Evolutionary conservation across 1,284 basidiomycete species (phyloP).

Genomic region (Tylopilus sp.): DNA sequence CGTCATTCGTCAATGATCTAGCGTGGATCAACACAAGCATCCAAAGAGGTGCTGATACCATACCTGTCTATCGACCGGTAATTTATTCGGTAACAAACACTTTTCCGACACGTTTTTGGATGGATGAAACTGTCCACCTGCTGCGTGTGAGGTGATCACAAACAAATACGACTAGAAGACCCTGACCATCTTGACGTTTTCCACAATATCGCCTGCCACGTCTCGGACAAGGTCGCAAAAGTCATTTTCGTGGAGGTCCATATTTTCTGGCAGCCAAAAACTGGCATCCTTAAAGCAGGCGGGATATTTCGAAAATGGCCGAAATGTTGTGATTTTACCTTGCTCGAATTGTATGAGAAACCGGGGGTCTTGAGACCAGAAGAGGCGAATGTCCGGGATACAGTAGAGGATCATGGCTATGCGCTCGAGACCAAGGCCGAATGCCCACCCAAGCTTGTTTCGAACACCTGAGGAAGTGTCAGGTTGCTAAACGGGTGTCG

Average conservation of each 20-base stretch:
- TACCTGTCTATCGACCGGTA: constrained; percentile 97
- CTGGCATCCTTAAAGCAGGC: constrained; percentile 87
- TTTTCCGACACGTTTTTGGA: constrained; percentile 80
- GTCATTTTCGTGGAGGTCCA: constrained; percentile 86
- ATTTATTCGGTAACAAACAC: constrained; percentile 88
- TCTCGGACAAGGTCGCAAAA: constrained; percentile 95
- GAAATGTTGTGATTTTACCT: constrained; percentile 77
- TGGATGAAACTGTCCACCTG: constrained; percentile 93
- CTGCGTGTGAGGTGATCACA: constrained; percentile 10
- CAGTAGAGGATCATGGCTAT: constrained; percentile 98
- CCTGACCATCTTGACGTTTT: constrained; percentile 82
- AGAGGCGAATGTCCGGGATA: constrained; percentile 98
- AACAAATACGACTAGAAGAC: background rate
- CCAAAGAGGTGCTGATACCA: background rate
- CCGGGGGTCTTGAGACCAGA: constrained; percentile 90
- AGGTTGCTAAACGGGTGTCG: background rate
- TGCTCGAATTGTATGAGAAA: constrained; percentile 85
- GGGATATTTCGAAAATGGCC: constrained; percentile 88
- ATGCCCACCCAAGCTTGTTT: constrained; percentile 94
- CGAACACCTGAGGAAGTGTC: constrained; percentile 54
- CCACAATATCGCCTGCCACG: constrained; percentile 86
- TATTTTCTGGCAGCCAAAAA: constrained; percentile 74
- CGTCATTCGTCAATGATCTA: constrained; percentile 86
- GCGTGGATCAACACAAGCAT: constrained; percentile 1
- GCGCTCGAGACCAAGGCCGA: constrained; percentile 94